phyloP scores from a whole-genome alignment of 257 asterid species.

The Galeopsis tetrahit region DNA sequence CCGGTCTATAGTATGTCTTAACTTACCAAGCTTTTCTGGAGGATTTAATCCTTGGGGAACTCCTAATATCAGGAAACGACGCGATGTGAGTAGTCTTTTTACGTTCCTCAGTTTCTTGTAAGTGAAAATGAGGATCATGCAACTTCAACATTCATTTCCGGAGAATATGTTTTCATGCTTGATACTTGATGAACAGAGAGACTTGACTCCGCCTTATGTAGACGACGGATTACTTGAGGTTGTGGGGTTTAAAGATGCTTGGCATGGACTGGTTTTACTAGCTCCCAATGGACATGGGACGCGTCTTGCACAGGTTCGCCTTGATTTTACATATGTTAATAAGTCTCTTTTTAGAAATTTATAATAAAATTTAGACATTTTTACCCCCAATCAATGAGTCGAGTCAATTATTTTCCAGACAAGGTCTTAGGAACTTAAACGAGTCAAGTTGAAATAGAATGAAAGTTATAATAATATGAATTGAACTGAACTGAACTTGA shows the following conservation, averaged over 20 bases:
- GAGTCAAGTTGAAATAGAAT: background rate
- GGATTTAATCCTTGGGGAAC: constrained; percentile 99
- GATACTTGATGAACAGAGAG: constrained; percentile 52
- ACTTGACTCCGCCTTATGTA: constrained; percentile 74
- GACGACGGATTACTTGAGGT: constrained; percentile 84
- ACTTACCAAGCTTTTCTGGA: constrained; percentile 96
- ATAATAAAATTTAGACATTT: too few species aligned
- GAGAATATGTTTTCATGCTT: constrained; percentile 22
- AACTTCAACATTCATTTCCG: background rate
- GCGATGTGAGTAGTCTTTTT: constrained; percentile 57
- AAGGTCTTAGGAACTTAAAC: too few species aligned
- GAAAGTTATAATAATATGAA: background rate
- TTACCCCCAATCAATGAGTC: too few species aligned
- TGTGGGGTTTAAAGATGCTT: constrained; percentile 90
- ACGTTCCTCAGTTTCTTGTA: background rate
- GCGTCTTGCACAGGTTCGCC: constrained; percentile 86
- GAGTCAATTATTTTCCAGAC: too few species aligned
- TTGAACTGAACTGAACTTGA: background rate
- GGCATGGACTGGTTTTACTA: constrained; percentile 81
- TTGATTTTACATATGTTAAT: constrained; percentile 6
- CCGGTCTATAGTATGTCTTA: constrained; percentile 85
- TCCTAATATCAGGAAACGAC: constrained; percentile 53
- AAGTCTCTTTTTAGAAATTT: too few species aligned
- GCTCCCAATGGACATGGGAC: constrained; percentile 93
- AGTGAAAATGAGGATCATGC: background rate